Evolutionary conservation across 257 asterid species (phyloP).

Genomic region (Solanum neorickii): DNA sequence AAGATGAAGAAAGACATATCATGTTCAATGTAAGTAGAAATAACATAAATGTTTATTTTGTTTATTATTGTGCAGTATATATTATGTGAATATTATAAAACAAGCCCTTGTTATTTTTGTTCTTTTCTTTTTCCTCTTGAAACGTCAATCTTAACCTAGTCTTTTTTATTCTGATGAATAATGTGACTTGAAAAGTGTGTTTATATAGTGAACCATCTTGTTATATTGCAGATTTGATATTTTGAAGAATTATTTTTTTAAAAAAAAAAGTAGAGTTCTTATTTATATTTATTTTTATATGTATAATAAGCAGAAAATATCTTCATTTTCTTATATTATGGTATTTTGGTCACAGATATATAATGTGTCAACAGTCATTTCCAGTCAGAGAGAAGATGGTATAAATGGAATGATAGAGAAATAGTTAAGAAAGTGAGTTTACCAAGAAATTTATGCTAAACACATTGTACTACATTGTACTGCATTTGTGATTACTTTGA

Average conservation of each 20-base stretch:
- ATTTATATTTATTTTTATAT: too few relatives aligned
- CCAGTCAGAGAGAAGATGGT: background rate
- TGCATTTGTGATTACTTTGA: background rate
- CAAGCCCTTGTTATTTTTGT: background rate
- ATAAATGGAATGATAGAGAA: background rate
- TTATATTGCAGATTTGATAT: background rate
- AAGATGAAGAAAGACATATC: background rate
- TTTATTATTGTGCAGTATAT: background rate
- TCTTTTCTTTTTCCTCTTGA: background rate
- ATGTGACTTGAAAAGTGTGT: background rate
- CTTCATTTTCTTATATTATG: background rate
- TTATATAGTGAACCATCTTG: background rate
- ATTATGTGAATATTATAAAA: background rate
- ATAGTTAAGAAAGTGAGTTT: background rate
- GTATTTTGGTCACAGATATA: background rate
- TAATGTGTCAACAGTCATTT: background rate
- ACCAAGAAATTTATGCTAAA: background rate
- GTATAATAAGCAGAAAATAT: background rate
- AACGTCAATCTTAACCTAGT: background rate
- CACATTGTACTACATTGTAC: background rate
- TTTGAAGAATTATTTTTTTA: background rate
- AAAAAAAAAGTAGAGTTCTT: background rate
- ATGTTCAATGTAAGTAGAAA: background rate
- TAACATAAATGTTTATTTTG: background rate
- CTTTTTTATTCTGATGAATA: background rate